Evolutionary conservation across 1,139 yeast species (phyloP), one percentile per base, ranked within the genome.

Genomic region (Protomyces pachydermus): DNA sequence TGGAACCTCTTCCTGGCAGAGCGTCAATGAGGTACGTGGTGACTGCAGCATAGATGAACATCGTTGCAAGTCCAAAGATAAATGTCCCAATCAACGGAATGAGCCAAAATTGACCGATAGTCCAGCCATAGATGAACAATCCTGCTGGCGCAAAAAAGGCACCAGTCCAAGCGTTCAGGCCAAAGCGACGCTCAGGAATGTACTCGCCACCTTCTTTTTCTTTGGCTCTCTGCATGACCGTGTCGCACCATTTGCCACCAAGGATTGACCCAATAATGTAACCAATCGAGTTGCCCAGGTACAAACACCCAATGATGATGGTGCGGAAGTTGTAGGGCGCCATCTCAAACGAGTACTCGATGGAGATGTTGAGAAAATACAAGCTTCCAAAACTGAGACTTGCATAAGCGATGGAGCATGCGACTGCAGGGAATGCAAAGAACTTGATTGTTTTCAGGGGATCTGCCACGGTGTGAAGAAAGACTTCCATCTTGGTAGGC

Each of bases 1-100:
- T 87, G 3, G 96, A 91, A 48, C 96, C 96, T 70, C 86, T 81
- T 0, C 96, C 96, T 0, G 96, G 96, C 60, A 90, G 78, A 0
- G 91, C 84, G 73, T 90, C 96, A 1, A 90, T 91, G 66, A 90
- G 76, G 72, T 88, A 90, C 0, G 96, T 88, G 3, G 87, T 83
- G 0, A 91, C 86, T 8, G 89, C 84, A 1, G 95, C 95, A 68
- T 88, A 88, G 6, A 88, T 84, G 75, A 89, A 82, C 95, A 89
- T 88, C 28, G 90, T 84, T 0, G 93, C 88, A 72, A 87, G 83
- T 0, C 97, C 97, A 73, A 86, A 88, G 4, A 88, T 68, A 1
- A 91, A 88, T 3, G 95, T 85, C 0, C 96, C 96, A 9, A 90
- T 78, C 68, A 80, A 6, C 86, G 96, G 78, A 3, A 85, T 80